A percentile compares a stretch with the other conserved stretches of the same genome.
Evolutionary conservation across 163 green algal genomes (phyloP).

Genomic region (Chlorella variabilis): DNA sequence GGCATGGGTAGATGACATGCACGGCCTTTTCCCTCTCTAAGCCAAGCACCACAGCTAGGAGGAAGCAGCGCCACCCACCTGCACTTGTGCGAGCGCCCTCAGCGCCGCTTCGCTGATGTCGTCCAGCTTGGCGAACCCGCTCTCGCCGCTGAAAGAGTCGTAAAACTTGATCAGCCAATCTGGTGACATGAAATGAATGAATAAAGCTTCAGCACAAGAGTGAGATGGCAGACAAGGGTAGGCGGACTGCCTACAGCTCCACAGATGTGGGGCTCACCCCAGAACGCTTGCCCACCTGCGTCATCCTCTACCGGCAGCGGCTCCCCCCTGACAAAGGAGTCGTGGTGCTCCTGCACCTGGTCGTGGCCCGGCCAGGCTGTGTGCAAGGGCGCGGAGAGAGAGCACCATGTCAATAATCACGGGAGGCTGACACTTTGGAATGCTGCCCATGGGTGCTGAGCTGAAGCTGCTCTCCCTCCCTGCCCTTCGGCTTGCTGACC

Average conservation of each 20-base stretch:
- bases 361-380: slow-evolving; percentile 14
- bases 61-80: slow-evolving; percentile 8
- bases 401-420: neutral
- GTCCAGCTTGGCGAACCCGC: neutral
- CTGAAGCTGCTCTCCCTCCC: too few species aligned
- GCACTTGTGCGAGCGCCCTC: slow-evolving; percentile 15
- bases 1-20: too few species aligned
- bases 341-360: slow-evolving; percentile 28
- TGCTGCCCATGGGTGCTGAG: too few species aligned
- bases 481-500: too few species aligned
- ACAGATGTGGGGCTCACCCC: neutral
- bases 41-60: too few species aligned
- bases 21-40: too few species aligned
- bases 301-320: slow-evolving; percentile 23
- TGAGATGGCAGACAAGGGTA: too few species aligned
- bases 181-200: neutral
- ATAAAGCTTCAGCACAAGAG: too few species aligned
- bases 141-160: slow-evolving; percentile 22
- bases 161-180: slow-evolving; percentile 32
- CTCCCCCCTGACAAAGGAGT: slow-evolving; percentile 17
- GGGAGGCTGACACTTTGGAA: too few species aligned
- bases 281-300: neutral
- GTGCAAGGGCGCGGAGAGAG: neutral
- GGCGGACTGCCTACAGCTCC: too few species aligned
- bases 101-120: slow-evolving; percentile 35